Percentiles rank a stretch among this genome's conserved stretches.
Conservation (phyloP, 306 rosid species). For the Cicer yamashitae region DNA sequence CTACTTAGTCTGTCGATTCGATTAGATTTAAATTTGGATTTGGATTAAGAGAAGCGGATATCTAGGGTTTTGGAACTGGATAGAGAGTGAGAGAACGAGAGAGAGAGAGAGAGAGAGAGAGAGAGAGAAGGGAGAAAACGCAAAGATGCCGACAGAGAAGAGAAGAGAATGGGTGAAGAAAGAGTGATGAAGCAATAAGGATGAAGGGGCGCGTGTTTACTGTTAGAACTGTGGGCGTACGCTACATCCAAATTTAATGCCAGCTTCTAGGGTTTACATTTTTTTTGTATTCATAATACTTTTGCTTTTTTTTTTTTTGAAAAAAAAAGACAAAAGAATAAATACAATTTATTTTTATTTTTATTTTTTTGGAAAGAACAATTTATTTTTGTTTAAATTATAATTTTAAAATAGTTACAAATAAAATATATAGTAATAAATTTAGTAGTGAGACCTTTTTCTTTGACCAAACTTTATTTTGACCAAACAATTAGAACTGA, state of each 20-base stretch:
- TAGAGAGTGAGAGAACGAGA: neutral
- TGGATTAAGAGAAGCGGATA: neutral
- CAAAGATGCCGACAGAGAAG: constrained; percentile 24
- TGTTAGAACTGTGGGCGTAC: constrained; percentile 27
- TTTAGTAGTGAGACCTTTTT: too few species aligned
- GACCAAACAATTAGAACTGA: too few species aligned
- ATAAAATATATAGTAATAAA: too few species aligned
- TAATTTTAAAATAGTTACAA: too few species aligned
- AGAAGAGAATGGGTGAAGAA: constrained; percentile 32
- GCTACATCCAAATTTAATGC: constrained; percentile 35
- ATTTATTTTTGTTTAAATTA: too few species aligned
- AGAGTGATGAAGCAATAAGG: constrained; percentile 36
- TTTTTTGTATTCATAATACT: neutral
- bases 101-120: neutral
- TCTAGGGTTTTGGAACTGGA: constrained; percentile 31
- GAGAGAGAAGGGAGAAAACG: neutral
- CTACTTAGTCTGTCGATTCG: constrained; percentile 30
- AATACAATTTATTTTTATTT: too few species aligned
- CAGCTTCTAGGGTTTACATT: constrained; percentile 41
- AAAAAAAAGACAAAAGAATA: too few species aligned
- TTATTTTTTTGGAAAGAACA: too few species aligned
- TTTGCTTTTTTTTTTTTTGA: neutral
- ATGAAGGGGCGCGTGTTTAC: constrained; percentile 46
- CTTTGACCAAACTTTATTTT: too few species aligned
- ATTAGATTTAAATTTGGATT: constrained; percentile 11